Base-by-base conservation (phyloP, 768 basidiomycete species). In the Tulasnella sp. region DNA sequence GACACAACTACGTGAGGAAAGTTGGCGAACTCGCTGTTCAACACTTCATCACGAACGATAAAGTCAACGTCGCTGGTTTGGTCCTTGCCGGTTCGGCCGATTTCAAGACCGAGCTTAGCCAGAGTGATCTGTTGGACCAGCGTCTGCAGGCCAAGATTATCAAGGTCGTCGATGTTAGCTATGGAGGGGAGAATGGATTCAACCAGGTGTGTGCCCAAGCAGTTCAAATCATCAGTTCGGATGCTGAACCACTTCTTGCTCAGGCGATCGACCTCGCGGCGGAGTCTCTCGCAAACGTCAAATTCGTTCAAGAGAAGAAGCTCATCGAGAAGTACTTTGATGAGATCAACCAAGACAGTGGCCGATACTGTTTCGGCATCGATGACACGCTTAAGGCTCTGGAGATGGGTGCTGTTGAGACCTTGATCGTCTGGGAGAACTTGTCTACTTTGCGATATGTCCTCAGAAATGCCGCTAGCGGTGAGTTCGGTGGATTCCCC, bases 1-100 rank as follows among this genome's bases (percentile, higher is more conserved):
- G n/a, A n/a, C 93, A 98, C 82, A 99, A 98, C 73, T 99, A 99
- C 69, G 94, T 99, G 50, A 86, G 96, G 65, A 99, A 99, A 72
- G 96, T 99, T 58, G 92, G 93, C 50, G 96, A 99, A 71, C 77
- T 79, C 59, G 92, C 96, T 5, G 96, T 98, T 25, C 93, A 97
- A 71, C 91, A 97, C 71, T 99, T 89, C 68, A 96, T 99, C 70
- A 89, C 91, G 57, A 84, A 81, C 69, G 96, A 99, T 75, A 97
- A 93, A 70, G 93, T 98, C 72, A 99, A 99, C 68, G 92, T 97
- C 25, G 84, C 87, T 46, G 96, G 96, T 32, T 73, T 99, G 58
- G 91, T 99, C 19, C 79, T 99, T 23, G 96, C 96, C 36, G 96
- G 96, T 65, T 88, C 85, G 63, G 96, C 96, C 54, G 96, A 99